Percentiles rank a stretch among this genome's conserved stretches.
These are phyloP conservation scores for Knufia petricola DNA, from an alignment of 2,329 filamentous ascomycete species.

Conservation along the genomic window DNA sequence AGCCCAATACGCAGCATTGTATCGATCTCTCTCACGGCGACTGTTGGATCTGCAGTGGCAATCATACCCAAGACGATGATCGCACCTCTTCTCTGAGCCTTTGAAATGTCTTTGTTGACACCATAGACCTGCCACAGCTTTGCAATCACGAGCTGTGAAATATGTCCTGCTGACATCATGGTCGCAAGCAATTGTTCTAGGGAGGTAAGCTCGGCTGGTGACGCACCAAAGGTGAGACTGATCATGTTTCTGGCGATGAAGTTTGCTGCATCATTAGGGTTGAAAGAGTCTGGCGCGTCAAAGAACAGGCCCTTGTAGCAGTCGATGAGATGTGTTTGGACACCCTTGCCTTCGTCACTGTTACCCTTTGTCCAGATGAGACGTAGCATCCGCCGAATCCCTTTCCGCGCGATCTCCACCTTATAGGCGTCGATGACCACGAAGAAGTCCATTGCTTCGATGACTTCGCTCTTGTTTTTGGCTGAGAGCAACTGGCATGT, in stretches of 20 bases:
- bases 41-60: constrained; percentile 80
- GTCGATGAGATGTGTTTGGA: constrained; percentile 92
- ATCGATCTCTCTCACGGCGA: constrained; percentile 91
- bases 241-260: constrained; percentile 99
- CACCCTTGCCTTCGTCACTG: constrained; percentile 96
- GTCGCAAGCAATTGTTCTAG: constrained; percentile 89
- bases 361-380: constrained; percentile 99
- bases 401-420: constrained; percentile 81
- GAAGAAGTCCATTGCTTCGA: constrained; percentile 98
- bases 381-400: constrained; percentile 89
- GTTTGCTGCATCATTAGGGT: constrained; percentile 79
- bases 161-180: constrained; percentile 90
- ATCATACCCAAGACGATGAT: constrained; percentile 98
- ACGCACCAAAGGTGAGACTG: constrained; percentile 90
- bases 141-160: constrained; percentile 74
- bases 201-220: constrained; percentile 87
- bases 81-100: constrained; percentile 76
- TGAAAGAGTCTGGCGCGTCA: constrained; percentile 82
- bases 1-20: constrained; percentile 85
- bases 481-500: constrained; percentile 85
- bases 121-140: constrained; percentile 98
- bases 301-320: constrained; percentile 96
- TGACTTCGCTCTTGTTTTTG: constrained; percentile 95
- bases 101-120: constrained; percentile 85
- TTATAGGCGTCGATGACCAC: constrained; percentile 93